A percentile compares a stretch with the other conserved stretches of the same genome.
Evolutionary conservation across 768 basidiomycete species (phyloP).

Genomic region (Crucibulum laeve): DNA sequence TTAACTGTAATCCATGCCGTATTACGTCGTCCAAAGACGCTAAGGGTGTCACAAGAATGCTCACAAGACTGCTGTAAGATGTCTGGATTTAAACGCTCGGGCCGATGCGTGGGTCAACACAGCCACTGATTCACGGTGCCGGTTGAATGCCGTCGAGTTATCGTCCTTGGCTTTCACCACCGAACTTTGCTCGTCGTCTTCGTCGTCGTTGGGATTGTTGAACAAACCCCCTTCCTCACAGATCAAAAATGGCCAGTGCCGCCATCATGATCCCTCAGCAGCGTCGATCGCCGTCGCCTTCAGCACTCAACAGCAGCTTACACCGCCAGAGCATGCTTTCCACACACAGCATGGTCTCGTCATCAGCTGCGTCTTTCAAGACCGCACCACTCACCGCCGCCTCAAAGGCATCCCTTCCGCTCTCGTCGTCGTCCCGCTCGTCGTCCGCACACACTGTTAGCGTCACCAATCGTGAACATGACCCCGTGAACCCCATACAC

Average conservation of each 20-base stretch:
- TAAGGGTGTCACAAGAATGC: too few species aligned
- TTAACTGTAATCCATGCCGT: too few species aligned
- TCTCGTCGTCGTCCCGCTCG: conserved; percentile 23
- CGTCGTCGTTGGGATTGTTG: background rate
- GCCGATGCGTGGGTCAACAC: too few species aligned
- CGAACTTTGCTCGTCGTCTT: too few species aligned
- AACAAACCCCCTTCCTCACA: background rate
- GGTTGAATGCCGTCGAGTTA: too few species aligned
- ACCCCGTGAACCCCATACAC: conserved; percentile 25
- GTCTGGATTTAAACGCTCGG: too few species aligned
- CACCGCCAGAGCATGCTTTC: conserved; percentile 18
- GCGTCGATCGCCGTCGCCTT: conserved; percentile 22
- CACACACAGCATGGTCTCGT: conserved; percentile 18
- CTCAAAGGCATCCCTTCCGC: conserved; percentile 15
- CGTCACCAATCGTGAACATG: conserved; percentile 8
- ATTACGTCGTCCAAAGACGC: too few species aligned
- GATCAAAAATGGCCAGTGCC: background rate
- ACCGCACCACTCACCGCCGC: conserved; percentile 23
- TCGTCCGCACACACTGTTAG: conserved; percentile 29
- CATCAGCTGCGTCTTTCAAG: conserved; percentile 30
- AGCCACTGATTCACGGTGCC: too few species aligned
- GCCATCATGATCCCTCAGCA: conserved; percentile 4
- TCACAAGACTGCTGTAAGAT: too few species aligned
- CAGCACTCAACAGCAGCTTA: conserved; percentile 8
- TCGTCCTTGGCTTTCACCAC: too few species aligned